Conservation (phyloP, 129 eudicot species). For the Oenanthe sinensis region DNA sequence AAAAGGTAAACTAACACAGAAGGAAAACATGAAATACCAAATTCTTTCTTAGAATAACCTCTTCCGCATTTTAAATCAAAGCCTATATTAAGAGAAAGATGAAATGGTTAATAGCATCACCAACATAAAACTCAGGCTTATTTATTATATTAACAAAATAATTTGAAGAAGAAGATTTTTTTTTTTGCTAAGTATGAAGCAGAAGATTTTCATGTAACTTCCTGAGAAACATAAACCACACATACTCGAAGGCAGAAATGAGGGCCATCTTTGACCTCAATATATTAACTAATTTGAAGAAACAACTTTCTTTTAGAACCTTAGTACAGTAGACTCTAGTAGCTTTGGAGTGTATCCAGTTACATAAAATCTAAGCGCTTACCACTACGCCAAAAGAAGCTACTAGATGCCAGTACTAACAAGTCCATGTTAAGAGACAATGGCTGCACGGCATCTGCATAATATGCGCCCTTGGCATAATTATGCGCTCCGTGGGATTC, state of each 20-base stretch:
- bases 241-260: background rate
- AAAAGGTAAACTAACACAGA: background rate
- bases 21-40: constrained; percentile 34
- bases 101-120: background rate
- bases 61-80: constrained; percentile 60
- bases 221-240: background rate
- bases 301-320: background rate
- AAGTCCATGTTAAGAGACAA: too few species aligned
- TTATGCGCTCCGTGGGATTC: too few species aligned
- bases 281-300: background rate
- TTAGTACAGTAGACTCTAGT: background rate
- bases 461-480: too few species aligned
- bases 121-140: background rate
- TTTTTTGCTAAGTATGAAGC: background rate
- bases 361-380: too few species aligned
- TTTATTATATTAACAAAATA: background rate
- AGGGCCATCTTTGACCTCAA: background rate
- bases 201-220: background rate
- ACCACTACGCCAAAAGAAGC: too few species aligned
- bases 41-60: constrained; percentile 78
- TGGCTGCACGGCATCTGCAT: too few species aligned
- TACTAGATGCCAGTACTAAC: too few species aligned
- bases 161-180: background rate
- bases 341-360: background rate
- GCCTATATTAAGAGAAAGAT: constrained; percentile 31